Evolutionary conservation across 192 early-diverging fungal genomes (phyloP).

Genomic region (Geranomyces variabilis): DNA sequence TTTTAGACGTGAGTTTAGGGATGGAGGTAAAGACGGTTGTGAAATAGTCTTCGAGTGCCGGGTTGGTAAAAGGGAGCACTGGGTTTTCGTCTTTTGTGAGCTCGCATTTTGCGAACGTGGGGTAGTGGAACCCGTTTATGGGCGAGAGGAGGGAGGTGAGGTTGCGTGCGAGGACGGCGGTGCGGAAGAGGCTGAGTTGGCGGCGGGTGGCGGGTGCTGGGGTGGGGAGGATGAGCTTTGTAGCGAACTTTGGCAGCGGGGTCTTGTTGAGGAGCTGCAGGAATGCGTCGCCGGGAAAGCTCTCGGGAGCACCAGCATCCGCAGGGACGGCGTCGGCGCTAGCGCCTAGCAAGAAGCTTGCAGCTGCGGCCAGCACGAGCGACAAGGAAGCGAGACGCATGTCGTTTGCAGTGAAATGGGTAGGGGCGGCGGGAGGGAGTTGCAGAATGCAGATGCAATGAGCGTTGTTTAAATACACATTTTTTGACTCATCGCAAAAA

Average conservation of each 20-base stretch:
- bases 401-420: too few species aligned
- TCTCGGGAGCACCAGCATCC: background rate
- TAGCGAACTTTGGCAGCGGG: conserved; percentile 1
- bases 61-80: background rate
- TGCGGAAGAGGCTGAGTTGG: background rate
- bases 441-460: too few species aligned
- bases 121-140: conserved; percentile 1
- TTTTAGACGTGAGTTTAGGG: background rate
- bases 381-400: too few species aligned
- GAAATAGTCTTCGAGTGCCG: conserved; percentile 8
- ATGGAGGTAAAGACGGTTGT: conserved; percentile 1
- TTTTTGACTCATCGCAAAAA: too few species aligned
- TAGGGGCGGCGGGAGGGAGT: too few species aligned
- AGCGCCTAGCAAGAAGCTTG: too few species aligned
- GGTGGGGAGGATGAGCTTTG: background rate
- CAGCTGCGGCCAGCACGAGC: too few species aligned
- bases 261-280: background rate
- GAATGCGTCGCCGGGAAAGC: background rate
- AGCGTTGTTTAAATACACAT: too few species aligned
- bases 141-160: conserved; percentile 8
- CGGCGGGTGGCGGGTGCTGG: background rate
- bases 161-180: background rate
- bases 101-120: conserved; percentile 10
- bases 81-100: conserved; percentile 9
- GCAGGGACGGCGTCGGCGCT: too few species aligned